Conservation (phyloP, 1,284 basidiomycete genomes). For the Sanghuangporus weigelae region DNA sequence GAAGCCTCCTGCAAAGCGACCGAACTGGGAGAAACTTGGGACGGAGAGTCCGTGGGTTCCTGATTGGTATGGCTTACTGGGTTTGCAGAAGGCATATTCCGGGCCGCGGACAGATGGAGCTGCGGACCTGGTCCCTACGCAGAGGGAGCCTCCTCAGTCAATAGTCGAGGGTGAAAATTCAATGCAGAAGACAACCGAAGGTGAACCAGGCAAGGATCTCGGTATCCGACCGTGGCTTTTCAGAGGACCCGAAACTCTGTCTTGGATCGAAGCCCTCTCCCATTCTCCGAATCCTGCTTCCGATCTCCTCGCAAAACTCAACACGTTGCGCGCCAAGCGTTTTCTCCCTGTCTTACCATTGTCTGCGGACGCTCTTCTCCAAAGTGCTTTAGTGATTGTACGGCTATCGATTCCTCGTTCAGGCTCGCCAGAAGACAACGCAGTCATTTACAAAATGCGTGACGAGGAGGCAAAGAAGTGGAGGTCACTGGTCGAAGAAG, state of each 20-base stretch:
- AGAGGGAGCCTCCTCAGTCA: constrained; percentile 34
- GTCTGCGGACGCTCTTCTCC: constrained; percentile 42
- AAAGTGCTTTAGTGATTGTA: constrained; percentile 61
- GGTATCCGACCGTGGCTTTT: constrained; percentile 58
- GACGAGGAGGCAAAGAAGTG: constrained; percentile 46
- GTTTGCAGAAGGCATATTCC: constrained; percentile 32
- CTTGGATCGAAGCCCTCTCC: constrained; percentile 40
- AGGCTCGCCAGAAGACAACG: constrained; percentile 72
- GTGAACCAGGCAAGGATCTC: background rate
- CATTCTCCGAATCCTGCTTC: constrained; percentile 37
- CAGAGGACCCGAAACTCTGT: constrained; percentile 43
- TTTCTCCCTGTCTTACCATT: constrained; percentile 37
- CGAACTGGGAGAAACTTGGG: constrained; percentile 64
- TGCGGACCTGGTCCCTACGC: constrained; percentile 45
- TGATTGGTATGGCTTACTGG: constrained; percentile 66
- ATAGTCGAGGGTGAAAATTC: constrained; percentile 13
- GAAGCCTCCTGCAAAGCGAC: constrained; percentile 81
- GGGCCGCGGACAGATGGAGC: constrained; percentile 23
- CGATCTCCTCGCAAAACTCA: constrained; percentile 49
- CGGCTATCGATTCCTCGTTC: constrained; percentile 53
- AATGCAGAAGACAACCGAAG: constrained; percentile 6
- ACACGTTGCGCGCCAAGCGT: constrained; percentile 53
- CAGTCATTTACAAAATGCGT: constrained; percentile 58
- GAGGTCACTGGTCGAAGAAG: constrained; percentile 30
- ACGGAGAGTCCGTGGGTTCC: constrained; percentile 68